Evolutionary conservation across 2,329 filamentous ascomycete species (phyloP), one percentile per base, ranked within the genome.

Genomic region (Neofusicoccum sp.): DNA sequence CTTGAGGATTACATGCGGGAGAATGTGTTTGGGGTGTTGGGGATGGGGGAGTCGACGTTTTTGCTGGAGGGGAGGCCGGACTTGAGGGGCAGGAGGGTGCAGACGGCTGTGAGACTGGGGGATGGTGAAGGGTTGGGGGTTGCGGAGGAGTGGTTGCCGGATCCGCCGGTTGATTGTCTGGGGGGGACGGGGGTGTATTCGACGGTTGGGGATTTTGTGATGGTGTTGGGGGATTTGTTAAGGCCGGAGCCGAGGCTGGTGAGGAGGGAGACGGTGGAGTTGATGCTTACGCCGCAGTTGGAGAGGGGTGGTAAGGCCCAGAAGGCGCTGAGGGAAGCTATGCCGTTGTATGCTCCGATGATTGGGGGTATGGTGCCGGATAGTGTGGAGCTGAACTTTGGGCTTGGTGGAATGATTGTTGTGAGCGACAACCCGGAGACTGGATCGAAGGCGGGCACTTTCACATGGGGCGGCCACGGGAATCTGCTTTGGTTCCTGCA

Each of bases 401-500:
- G 67, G 4, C 66, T 71, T 1, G 67, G 66, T 16, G 68, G 68
- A 3, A 36, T 70, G n/a, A 12, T 71, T 28, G 12, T 67, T 7
- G 62, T 63, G 28, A 64, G 71, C 45, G 67, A 71, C 63, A 64
- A 67, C 2, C 56, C 63, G 37, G 59, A 67, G 43, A 64, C 56
- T 31, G 70, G 67, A 37, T 67, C 62, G 52, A 69, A 68, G 44
- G 68, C 69, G 41, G 66, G 61, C 1, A 72, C 66, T 6, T 33
- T 73, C 14, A 63, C 61, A 1, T 74, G 71, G 68, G 67, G 64
- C 36, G 70, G 71, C 4, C 36, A 71, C 56, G 66, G 66, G 11
- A 72, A 71, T 52, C 31, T 70, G 9, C 12, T 66, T 28, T 74
- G 68, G 70, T 68, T 70, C 63, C 56, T 59, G 16, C 67, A 68